Percentiles rank a stretch among this genome's conserved stretches.
These are phyloP conservation scores for Alternaria triticina DNA, from an alignment of 2,329 filamentous ascomycete species.

Conservation along the genomic window DNA sequence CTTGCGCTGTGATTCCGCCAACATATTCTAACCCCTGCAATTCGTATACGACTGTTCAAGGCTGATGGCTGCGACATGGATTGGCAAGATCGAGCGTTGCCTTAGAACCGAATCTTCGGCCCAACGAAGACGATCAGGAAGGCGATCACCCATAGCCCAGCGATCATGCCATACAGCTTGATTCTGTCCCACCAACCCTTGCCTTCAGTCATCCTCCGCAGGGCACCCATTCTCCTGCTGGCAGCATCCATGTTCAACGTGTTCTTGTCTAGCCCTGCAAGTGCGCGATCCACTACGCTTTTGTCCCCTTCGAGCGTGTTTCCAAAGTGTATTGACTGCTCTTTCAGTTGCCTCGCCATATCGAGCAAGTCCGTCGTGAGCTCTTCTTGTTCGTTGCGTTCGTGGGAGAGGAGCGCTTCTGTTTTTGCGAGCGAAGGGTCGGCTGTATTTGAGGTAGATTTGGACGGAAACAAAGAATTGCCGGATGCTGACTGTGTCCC, in stretches of 20 bases:
- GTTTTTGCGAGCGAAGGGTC: constrained; percentile 40
- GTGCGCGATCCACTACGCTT: constrained; percentile 72
- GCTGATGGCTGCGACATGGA: not conserved
- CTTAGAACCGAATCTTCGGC: constrained; percentile 84
- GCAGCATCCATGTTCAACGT: constrained; percentile 78
- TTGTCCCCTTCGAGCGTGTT: constrained; percentile 76
- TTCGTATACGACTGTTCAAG: not conserved
- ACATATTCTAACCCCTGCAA: not conserved
- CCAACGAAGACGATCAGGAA: constrained; percentile 82
- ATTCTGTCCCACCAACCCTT: constrained; percentile 86
- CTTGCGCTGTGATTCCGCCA: not conserved
- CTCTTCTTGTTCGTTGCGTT: constrained; percentile 81
- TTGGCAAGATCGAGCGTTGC: not conserved
- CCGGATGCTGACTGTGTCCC: constrained; percentile 37
- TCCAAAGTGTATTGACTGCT: constrained; percentile 74
- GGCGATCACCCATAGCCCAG: constrained; percentile 77
- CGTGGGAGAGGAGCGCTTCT: constrained; percentile 76
- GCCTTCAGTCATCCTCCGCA: constrained; percentile 84
- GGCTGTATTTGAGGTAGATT: constrained; percentile 32
- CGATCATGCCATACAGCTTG: constrained; percentile 84
- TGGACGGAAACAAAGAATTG: constrained; percentile 52
- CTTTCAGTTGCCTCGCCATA: constrained; percentile 79
- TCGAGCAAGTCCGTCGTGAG: constrained; percentile 81
- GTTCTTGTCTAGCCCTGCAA: constrained; percentile 78
- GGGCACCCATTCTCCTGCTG: constrained; percentile 74